Base-by-base conservation (phyloP, 441 rosid species). In the Syzygium syzygioides region DNA sequence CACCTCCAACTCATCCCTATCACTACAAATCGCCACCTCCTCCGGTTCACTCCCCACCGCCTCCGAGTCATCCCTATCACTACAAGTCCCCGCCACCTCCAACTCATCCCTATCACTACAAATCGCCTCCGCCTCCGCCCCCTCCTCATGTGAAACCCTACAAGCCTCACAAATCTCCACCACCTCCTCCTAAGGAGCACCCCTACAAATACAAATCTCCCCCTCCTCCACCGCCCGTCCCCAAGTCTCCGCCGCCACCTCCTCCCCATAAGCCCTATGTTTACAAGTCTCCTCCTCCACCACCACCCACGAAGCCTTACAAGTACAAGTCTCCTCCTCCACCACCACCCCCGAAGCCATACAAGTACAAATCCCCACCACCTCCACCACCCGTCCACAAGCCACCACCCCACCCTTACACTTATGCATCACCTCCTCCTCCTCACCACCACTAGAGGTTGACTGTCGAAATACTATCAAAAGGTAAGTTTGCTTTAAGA, bases 211-310 rank as follows among this genome's bases (percentile, higher is more conserved):
- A 68, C 26, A 68, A 32, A 9, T 68, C 79, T 17, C 79, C 79
- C 7, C 79, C 79, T 9, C 79, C 79, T 2, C 79, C 79, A 20
- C 79, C 79, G 9, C 13, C 79, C 7, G 7, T 20, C 48, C 4
- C 5, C 79, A 19, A 62, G 32, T 11, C 79, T 34, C 26, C 48
- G 2, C 26, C 48, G 0, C 79, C 80, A 2, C 79, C 79, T 0
- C 4, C 79, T 9, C 79, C 79, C 7, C n/a, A 8, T 2, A 9
- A 56, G 60, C 60, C 60, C 13, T 57, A 57, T 5, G 1, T 1
- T 0, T 64, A 91, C 92, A 84, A 92, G 80, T 86, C 90, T 7
- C 91, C 89, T 1, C 88, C 93, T 4, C 92, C 92, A 0, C 91
- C 91, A 0, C 91, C 57, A 0, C 92, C 91, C 11, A 79, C 45